These are phyloP conservation scores for Phialemoniopsis sp. DNA, from an alignment of 2,329 filamentous ascomycete species.

Conservation along the genomic window DNA sequence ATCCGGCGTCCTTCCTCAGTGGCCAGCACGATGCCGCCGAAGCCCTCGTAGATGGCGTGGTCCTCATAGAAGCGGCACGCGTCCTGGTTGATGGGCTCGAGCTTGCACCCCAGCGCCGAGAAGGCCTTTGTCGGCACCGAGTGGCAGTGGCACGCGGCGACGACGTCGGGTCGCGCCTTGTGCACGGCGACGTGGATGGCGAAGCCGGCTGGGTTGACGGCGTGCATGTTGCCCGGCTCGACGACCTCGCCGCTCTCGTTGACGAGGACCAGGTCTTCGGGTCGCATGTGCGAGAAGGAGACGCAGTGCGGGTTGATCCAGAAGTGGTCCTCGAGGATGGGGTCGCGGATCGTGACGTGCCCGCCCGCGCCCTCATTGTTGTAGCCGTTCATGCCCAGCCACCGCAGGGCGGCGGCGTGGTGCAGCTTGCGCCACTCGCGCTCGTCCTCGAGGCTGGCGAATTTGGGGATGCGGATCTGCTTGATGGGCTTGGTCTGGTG, in stretches of 20 bases:
- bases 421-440: no score
- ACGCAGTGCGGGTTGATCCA: conserved; percentile 57
- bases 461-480: no score
- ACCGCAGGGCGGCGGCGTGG: no score
- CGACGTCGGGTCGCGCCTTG: conserved; percentile 51
- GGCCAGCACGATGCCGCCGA: conserved; percentile 48
- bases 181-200: conserved; percentile 55
- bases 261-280: conserved; percentile 54
- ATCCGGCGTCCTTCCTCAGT: conserved; percentile 46
- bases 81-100: conserved; percentile 60
- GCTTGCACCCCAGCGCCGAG: conserved; percentile 45
- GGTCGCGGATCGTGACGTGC: conserved; percentile 37
- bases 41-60: conserved; percentile 40
- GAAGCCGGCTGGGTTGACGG: conserved; percentile 54
- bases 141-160: conserved; percentile 56
- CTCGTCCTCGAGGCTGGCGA: no score
- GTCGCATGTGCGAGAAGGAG: conserved; percentile 54
- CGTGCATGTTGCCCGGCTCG: conserved; percentile 42
- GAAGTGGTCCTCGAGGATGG: conserved; percentile 25
- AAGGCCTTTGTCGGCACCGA: conserved; percentile 51
- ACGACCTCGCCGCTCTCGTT: conserved; percentile 50
- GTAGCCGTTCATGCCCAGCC: no score
- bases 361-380: conserved; percentile 41
- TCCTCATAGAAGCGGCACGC: conserved; percentile 51
- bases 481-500: no score